Percentiles rank a stretch among this genome's conserved stretches.
Evolutionary conservation across 192 early-diverging fungal species (phyloP).

Genomic region (Backusella tarrabulga): DNA sequence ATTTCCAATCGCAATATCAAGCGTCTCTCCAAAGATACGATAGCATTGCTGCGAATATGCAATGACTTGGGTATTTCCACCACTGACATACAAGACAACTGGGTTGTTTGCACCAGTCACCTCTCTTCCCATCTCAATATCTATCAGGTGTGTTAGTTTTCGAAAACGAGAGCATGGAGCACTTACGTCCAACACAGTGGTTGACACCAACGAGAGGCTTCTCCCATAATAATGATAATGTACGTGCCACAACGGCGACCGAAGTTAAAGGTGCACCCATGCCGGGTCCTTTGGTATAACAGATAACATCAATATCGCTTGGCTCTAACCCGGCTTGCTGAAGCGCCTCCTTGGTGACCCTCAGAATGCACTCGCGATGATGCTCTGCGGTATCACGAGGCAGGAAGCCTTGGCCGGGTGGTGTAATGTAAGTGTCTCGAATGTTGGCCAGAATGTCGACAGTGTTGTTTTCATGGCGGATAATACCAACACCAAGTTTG

Average conservation of each 20-base stretch:
- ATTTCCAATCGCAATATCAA: conserved; percentile 98
- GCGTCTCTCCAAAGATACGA: conserved; percentile 97
- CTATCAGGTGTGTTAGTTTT: conserved; percentile 21
- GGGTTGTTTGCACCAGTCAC: conserved; percentile 95
- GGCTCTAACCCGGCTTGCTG: conserved; percentile 69
- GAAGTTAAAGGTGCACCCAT: conserved; percentile 96
- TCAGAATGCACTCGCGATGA: conserved; percentile 77
- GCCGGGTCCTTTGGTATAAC: conserved; percentile 95
- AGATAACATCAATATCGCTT: conserved; percentile 85
- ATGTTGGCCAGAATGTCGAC: conserved; percentile 84
- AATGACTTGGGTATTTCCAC: conserved; percentile 99
- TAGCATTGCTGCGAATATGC: conserved; percentile 92
- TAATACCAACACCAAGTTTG: conserved; percentile 96
- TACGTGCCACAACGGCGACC: conserved; percentile 91
- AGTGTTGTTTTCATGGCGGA: conserved; percentile 65
- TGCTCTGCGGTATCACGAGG: conserved; percentile 94
- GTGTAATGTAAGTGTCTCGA: conserved; percentile 93
- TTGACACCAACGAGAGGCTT: conserved; percentile 95
- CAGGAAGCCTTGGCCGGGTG: conserved; percentile 93
- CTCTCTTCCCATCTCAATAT: conserved; percentile 98
- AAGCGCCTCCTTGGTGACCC: conserved; percentile 76
- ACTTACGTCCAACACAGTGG: conserved; percentile 92
- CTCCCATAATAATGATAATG: conserved; percentile 87
- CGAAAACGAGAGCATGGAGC: not conserved
- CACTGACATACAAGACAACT: conserved; percentile 95